phyloP scores from a whole-genome alignment of 768 basidiomycete species.

The Hericium alpestre region DNA sequence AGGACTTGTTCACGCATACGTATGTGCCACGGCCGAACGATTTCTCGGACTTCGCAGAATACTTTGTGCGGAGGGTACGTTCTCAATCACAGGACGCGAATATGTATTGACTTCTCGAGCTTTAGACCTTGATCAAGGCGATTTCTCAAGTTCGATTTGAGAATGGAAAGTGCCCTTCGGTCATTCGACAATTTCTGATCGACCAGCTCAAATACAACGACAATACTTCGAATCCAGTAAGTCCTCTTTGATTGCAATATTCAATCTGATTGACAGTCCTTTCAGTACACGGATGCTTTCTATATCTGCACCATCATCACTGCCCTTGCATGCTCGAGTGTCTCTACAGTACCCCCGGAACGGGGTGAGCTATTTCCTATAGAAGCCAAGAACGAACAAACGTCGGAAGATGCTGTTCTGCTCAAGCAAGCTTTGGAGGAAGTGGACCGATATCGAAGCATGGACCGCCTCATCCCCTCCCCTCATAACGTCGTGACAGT shows the following conservation, averaged over 20 bases:
- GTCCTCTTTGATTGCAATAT: slow-evolving; percentile 20
- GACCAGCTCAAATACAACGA: slow-evolving; percentile 94
- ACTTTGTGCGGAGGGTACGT: slow-evolving; percentile 87
- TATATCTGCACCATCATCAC: slow-evolving; percentile 84
- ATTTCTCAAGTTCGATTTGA: slow-evolving; percentile 82
- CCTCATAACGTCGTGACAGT: slow-evolving; percentile 89
- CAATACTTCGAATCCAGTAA: slow-evolving; percentile 80
- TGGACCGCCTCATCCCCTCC: slow-evolving; percentile 92
- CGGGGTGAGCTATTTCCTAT: slow-evolving; percentile 66
- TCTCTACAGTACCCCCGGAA: slow-evolving; percentile 70
- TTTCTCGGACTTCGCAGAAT: slow-evolving; percentile 83
- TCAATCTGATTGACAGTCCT: slow-evolving; percentile 2
- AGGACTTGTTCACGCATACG: slow-evolving; percentile 76
- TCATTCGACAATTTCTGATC: slow-evolving; percentile 80
- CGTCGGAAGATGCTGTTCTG: slow-evolving; percentile 55
- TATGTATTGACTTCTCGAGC: neutral
- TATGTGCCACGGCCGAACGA: slow-evolving; percentile 95
- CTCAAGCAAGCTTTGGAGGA: slow-evolving; percentile 69
- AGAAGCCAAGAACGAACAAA: slow-evolving; percentile 57
- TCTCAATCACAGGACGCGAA: neutral
- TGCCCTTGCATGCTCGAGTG: slow-evolving; percentile 66
- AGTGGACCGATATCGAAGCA: slow-evolving; percentile 84
- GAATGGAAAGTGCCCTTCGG: slow-evolving; percentile 74
- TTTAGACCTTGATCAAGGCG: slow-evolving; percentile 66
- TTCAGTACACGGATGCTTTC: slow-evolving; percentile 80